Conservation (phyloP, 2,329 filamentous ascomycete species). For the Diaporthe sp. region DNA sequence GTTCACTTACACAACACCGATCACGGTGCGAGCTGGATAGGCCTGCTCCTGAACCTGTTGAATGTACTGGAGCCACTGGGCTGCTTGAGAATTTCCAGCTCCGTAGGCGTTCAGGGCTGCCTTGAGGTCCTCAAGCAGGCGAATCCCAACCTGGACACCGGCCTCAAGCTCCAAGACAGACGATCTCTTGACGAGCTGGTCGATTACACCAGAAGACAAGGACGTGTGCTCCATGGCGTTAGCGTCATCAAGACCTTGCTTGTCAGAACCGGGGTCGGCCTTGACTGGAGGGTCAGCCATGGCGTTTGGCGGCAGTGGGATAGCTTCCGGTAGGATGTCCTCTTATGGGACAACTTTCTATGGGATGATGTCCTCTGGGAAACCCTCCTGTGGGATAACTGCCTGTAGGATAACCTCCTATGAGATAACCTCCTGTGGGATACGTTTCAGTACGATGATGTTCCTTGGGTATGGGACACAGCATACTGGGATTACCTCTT, state of each 20-base stretch:
- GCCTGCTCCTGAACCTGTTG: conserved; percentile 56
- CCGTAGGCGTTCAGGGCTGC: conserved; percentile 39
- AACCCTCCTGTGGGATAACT: neutral
- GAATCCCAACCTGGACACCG: conserved; percentile 44
- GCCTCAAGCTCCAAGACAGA: conserved; percentile 46
- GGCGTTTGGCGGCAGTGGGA: neutral
- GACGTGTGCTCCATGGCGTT: too few species aligned
- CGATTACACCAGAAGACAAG: too few species aligned
- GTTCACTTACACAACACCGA: conserved; percentile 67
- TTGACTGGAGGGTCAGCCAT: neutral
- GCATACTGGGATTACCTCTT: too few species aligned
- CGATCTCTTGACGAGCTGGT: conserved; percentile 42
- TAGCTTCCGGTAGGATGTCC: neutral
- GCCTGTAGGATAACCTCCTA: neutral
- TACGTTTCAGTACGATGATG: neutral
- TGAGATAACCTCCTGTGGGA: neutral
- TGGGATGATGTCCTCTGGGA: neutral
- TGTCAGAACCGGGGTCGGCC: neutral
- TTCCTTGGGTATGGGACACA: neutral
- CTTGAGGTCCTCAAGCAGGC: conserved; percentile 46
- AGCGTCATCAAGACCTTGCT: too few species aligned
- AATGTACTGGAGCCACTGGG: conserved; percentile 50
- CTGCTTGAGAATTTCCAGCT: conserved; percentile 42
- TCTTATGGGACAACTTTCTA: neutral
- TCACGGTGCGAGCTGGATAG: conserved; percentile 56